Evolutionary conservation across 2,329 filamentous ascomycete species (phyloP).

Genomic region (Fusarium mangiferae): DNA sequence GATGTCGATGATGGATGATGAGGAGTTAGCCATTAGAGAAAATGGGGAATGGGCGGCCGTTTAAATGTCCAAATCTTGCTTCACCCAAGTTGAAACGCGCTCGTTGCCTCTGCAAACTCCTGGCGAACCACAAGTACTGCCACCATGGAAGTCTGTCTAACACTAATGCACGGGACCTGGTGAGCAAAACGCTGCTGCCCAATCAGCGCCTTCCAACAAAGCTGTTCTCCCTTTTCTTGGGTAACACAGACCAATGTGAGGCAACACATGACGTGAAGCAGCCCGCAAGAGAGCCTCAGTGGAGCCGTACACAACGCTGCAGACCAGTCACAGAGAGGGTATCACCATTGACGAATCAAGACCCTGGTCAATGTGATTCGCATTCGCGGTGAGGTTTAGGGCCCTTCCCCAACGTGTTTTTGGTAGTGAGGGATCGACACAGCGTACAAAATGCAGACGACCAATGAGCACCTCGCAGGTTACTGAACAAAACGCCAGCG

Average conservation of each 20-base stretch:
- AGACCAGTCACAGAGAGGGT: background rate
- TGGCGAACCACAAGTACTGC: background rate
- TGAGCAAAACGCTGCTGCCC: background rate
- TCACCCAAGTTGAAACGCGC: background rate
- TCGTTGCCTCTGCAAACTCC: no score
- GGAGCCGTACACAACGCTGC: background rate
- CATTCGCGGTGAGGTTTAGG: background rate
- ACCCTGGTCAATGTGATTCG: background rate
- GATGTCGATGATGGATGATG: no score
- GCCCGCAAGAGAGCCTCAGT: background rate
- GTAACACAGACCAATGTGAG: no score
- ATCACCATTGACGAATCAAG: background rate
- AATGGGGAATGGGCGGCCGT: no score
- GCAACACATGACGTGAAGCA: no score
- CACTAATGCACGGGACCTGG: background rate
- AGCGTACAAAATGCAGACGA: background rate
- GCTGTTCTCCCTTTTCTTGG: background rate
- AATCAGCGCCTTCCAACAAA: background rate
- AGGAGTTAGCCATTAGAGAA: no score
- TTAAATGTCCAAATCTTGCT: background rate
- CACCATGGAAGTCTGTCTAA: background rate
- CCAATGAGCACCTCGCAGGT: background rate
- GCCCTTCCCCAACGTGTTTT: background rate
- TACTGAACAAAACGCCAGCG: background rate
- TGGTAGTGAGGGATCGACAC: background rate